Evolutionary conservation across 164 flowering plant species (phyloP), one percentile per base, ranked within the genome.

Genomic region (Kalanchoe fedtschenkoi): DNA sequence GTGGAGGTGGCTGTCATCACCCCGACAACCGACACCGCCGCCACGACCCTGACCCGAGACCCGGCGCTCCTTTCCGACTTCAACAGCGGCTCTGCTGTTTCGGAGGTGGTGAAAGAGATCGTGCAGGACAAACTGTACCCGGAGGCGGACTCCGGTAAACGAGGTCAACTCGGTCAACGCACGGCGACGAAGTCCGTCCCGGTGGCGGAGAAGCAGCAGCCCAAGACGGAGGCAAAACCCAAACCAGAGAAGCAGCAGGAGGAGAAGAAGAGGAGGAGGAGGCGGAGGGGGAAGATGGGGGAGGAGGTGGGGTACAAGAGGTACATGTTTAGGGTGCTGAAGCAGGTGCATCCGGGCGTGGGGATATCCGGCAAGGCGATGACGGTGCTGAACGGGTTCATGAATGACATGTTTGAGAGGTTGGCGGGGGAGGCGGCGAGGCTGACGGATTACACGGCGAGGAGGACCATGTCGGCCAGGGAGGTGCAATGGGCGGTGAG

Each of bases 321-420:
- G 73, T 88, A 86, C 60, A 78, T 88, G 71, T 79, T 28, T 38
- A 80, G 41, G 71, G 96, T 91, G 33, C 39, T 88, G 80, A 91
- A 85, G 75, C 91, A 86, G 51, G 93, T 88, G 26, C 96, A 86
- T 63, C 97, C 96, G 0, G 95, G 46, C 6, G 15, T 85, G 70
- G 81, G 81, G 5, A 57, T 88, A 0, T 85, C 89, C 17, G 76
- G 82, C 7, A 75, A 72, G 66, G 89, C 88, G 0, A 88, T 87
- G 92, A 58, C 72, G 3, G 72, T 88, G 14, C 28, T 91, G 37
- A 82, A 87, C 70, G 77, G 80, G 29, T 66, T 80, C 58, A 83
- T 88, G 88, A 67, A 53, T 22, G 97, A 91, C 65, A 87, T 91
- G 91, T 88, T 86, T 66, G 90, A 86, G 79, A 74, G 89, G 66